Conservation (phyloP, 148 eudicot genomes). For the Nepenthes gracilis region DNA sequence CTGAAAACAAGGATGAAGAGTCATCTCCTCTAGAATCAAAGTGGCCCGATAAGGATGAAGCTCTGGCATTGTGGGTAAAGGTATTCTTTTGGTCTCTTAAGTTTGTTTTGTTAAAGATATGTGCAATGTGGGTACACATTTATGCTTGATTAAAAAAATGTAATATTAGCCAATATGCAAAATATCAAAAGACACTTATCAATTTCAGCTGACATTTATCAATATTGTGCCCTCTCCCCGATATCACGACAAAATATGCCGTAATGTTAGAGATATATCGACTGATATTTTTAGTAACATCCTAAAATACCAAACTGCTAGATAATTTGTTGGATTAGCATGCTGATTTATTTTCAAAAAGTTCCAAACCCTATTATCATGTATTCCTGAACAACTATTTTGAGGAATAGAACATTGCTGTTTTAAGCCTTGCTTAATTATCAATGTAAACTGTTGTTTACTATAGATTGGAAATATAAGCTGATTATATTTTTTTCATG, state of each 20-base stretch:
- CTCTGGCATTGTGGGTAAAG: conserved; percentile 95
- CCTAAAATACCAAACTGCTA: no score
- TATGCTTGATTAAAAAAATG: neutral
- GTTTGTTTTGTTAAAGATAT: neutral
- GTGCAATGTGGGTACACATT: no score
- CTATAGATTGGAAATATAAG: neutral
- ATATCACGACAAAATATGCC: no score
- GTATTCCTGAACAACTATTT: no score
- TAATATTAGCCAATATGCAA: neutral
- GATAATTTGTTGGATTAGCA: neutral
- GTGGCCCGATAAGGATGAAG: conserved; percentile 59
- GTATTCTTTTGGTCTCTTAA: conserved; percentile 26
- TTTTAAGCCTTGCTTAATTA: no score
- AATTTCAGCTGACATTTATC: no score
- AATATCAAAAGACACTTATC: no score
- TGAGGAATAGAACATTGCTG: no score
- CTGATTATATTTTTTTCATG: conserved; percentile 5
- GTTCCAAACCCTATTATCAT: no score
- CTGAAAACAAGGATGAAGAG: conserved; percentile 32
- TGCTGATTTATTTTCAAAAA: neutral
- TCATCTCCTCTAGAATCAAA: conserved; percentile 26
- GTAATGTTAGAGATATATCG: no score
- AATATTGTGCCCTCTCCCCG: no score
- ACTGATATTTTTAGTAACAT: no score
- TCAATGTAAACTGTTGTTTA: neutral